Conservation (phyloP, 257 asterid species). For the Nicotiana tomentosiformis region DNA sequence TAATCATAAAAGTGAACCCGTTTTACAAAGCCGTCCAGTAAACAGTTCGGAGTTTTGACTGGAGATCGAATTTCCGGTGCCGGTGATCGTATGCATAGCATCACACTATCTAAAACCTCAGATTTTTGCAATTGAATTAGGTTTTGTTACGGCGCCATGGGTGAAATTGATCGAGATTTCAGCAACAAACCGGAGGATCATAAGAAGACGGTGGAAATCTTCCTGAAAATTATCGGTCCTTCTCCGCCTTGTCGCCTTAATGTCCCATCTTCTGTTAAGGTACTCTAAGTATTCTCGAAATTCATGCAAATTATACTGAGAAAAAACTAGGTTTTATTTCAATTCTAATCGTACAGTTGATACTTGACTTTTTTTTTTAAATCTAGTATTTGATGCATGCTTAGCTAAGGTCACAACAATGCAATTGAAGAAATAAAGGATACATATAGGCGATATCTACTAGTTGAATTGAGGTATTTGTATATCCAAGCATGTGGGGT, state of each 20-base stretch:
- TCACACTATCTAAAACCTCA: not conserved
- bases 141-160: not conserved
- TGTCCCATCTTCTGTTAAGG: slow-evolving; percentile 66
- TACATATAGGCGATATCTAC: not conserved
- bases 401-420: not conserved
- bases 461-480: not conserved
- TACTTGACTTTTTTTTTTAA: not conserved
- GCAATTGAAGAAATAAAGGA: too few relatives aligned
- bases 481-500: too few relatives aligned
- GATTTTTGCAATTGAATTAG: slow-evolving; percentile 17
- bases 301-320: not conserved
- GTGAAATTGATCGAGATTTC: slow-evolving; percentile 3
- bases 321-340: not conserved
- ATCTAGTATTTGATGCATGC: not conserved
- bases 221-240: slow-evolving; percentile 70
- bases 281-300: slow-evolving; percentile 9
- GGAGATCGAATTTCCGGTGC: not conserved
- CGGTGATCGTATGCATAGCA: not conserved
- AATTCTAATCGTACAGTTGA: not conserved
- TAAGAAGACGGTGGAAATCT: slow-evolving; percentile 41
- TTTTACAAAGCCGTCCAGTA: not conserved
- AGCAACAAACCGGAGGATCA: slow-evolving; percentile 13
- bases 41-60: not conserved
- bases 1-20: not conserved
- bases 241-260: slow-evolving; percentile 61